These are phyloP conservation scores for Lasiosphaeria ovina DNA, from an alignment of 495 filamentous ascomycete genomes.

Conservation along the genomic window DNA sequence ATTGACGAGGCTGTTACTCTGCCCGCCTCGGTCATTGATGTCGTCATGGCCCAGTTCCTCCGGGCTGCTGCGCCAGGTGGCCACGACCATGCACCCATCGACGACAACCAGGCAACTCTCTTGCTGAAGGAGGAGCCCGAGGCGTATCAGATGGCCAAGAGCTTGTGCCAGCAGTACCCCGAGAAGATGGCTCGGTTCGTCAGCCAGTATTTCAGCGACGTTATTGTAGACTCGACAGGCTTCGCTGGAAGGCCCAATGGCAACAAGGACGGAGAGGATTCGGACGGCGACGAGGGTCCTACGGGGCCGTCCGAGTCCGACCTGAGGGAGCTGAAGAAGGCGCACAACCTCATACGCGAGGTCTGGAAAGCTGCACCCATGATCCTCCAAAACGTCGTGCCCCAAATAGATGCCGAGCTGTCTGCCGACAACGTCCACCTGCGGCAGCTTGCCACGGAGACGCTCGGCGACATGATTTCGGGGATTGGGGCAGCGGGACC, in stretches of 20 bases:
- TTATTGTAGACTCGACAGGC: slow-evolving; percentile 83
- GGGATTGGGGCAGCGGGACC: slow-evolving; percentile 88
- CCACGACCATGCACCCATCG: slow-evolving; percentile 33
- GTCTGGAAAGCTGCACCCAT: slow-evolving; percentile 89
- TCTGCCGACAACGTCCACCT: slow-evolving; percentile 84
- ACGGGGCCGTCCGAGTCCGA: slow-evolving; percentile 73
- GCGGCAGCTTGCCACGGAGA: slow-evolving; percentile 84
- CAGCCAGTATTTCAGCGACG: slow-evolving; percentile 95
- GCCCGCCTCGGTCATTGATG: slow-evolving; percentile 80
- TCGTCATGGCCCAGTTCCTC: slow-evolving; percentile 92
- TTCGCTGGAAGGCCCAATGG: slow-evolving; percentile 49
- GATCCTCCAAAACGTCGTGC: slow-evolving; percentile 89
- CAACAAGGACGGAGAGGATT: slow-evolving; percentile 55
- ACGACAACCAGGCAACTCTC: slow-evolving; percentile 67
- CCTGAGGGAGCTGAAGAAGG: slow-evolving; percentile 81
- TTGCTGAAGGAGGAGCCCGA: slow-evolving; percentile 80
- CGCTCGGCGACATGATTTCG: slow-evolving; percentile 87
- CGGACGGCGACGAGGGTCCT: slow-evolving; percentile 66
- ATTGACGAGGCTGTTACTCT: slow-evolving; percentile 84
- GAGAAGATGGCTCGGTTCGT: slow-evolving; percentile 93
- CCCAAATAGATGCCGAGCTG: slow-evolving; percentile 89
- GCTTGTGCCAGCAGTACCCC: slow-evolving; percentile 82
- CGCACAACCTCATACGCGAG: slow-evolving; percentile 84
- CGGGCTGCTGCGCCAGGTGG: slow-evolving; percentile 69
- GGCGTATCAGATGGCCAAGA: slow-evolving; percentile 94